Evolutionary conservation across 805 yeast species (phyloP).

Genomic region (Myxozyma sirexii): DNA sequence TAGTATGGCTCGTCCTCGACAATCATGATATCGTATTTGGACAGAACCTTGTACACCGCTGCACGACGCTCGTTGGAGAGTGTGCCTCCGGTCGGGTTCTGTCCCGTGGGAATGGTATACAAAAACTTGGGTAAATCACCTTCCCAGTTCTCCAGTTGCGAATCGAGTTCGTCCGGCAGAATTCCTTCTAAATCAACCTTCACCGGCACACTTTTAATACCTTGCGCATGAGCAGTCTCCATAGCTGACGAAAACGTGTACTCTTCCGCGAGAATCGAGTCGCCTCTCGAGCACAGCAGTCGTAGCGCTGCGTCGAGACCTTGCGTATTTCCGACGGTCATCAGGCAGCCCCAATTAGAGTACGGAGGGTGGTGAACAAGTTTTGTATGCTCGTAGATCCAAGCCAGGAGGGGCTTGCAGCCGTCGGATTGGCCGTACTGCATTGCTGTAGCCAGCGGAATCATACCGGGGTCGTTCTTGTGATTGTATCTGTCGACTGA

Average conservation of each 20-base stretch:
- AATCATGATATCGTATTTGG: conserved; percentile 68
- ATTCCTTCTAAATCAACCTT: conserved; percentile 67
- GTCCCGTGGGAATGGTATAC: conserved; percentile 56
- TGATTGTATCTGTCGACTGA: conserved; percentile 49
- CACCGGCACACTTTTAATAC: conserved; percentile 65
- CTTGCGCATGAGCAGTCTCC: conserved; percentile 66
- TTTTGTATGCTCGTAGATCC: conserved; percentile 68
- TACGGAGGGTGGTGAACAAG: conserved; percentile 53
- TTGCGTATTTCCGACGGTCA: conserved; percentile 86
- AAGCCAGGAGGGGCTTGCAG: conserved; percentile 66
- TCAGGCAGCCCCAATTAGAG: conserved; percentile 70
- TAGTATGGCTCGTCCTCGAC: conserved; percentile 89
- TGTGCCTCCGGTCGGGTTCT: conserved; percentile 80
- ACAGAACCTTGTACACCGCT: conserved; percentile 61
- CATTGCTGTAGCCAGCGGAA: conserved; percentile 80
- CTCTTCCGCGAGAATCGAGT: conserved; percentile 73
- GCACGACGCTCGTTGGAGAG: conserved; percentile 60
- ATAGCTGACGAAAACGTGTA: conserved; percentile 75
- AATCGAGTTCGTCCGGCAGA: conserved; percentile 58
- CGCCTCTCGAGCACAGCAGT: conserved; percentile 68
- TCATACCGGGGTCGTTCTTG: conserved; percentile 52
- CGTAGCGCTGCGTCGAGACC: conserved; percentile 83
- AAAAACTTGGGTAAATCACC: conserved; percentile 48
- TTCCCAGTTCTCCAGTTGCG: conserved; percentile 63
- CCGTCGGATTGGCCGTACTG: conserved; percentile 92